Evolutionary conservation across 805 yeast genomes (phyloP), one percentile per base, ranked within the genome.

Genomic region (Ogataea naganishii): DNA sequence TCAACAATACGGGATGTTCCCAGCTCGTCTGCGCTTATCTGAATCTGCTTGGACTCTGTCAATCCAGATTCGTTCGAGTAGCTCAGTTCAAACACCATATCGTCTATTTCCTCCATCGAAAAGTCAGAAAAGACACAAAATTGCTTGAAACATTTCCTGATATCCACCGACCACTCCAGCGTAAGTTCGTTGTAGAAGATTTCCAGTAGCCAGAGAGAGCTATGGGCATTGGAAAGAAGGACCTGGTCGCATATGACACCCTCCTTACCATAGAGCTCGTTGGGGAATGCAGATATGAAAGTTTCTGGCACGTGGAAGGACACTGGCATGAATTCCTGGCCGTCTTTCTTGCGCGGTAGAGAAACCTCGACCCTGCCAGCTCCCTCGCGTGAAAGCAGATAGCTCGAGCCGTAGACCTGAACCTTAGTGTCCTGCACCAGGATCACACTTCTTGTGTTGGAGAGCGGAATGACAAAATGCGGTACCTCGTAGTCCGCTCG

Each of bases 371-470:
- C 36, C 12, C 44, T 37, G 21, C 51, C 53, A 6, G 32, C 15
- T 4, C 51, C 56, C 13, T 49, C 53, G 6, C 48, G 51, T 3
- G 50, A 42, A 14, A 46, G 19, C 19, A 50, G 29, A 29, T 39
- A 51, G 12, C 37, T 46, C 3, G 46, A 22, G 1, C 57, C 53
- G 24, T 36, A 39, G 4, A 52, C 26, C 0, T 38, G 36, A 28
- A 44, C 43, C 6, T 36, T 41, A 3, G 41, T 30, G 15, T 41
- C 47, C 23, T 47, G 52, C 8, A 58, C 24, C 26, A 52, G 32
- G 10, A 56, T 29, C 3, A 53, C 39, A 12, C 50, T 40, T 15
- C 36, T 39, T 1, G 56, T 44, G 1, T 41, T 33, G 18, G 26
- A 28, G 4, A 53, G 33, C 2, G 58, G 46, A 10, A 53, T 29